Conservation (phyloP, 192 early-diverging fungal species). For the Oehlia diaphana region DNA sequence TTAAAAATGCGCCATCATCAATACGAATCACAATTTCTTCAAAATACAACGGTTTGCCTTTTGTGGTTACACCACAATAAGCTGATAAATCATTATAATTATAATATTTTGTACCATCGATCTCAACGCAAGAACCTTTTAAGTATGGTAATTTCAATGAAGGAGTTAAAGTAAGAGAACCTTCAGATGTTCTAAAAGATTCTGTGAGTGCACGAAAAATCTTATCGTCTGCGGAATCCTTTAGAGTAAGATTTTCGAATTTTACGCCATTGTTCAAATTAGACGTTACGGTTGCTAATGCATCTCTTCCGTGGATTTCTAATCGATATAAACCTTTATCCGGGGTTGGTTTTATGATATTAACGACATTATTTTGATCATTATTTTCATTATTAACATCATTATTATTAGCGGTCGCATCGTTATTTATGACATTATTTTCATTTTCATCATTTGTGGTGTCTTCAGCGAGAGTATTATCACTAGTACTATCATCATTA, state of each 20-base stretch:
- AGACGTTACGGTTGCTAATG: neutral
- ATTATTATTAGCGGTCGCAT: neutral
- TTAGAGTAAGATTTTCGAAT: neutral
- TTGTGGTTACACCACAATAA: neutral
- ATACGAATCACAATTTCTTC: slow-evolving; percentile 5
- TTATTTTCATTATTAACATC: neutral
- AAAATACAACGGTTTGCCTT: slow-evolving; percentile 12
- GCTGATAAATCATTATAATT: neutral
- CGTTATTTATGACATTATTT: too few species aligned
- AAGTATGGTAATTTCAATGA: slow-evolving; percentile 4
- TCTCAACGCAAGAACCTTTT: slow-evolving; percentile 1
- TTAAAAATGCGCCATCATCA: neutral
- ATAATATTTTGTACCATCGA: neutral
- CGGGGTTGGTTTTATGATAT: neutral
- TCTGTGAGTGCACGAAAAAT: neutral
- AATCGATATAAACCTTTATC: neutral
- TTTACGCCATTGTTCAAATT: neutral
- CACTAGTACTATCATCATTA: too few species aligned
- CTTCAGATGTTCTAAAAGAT: neutral
- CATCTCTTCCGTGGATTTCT: neutral
- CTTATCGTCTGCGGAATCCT: neutral
- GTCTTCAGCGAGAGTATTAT: too few species aligned
- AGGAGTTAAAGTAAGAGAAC: neutral
- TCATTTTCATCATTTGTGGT: neutral
- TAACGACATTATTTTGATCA: too few species aligned